Conservation (phyloP, 768 basidiomycete species). For the Cubamyces lactineus region DNA sequence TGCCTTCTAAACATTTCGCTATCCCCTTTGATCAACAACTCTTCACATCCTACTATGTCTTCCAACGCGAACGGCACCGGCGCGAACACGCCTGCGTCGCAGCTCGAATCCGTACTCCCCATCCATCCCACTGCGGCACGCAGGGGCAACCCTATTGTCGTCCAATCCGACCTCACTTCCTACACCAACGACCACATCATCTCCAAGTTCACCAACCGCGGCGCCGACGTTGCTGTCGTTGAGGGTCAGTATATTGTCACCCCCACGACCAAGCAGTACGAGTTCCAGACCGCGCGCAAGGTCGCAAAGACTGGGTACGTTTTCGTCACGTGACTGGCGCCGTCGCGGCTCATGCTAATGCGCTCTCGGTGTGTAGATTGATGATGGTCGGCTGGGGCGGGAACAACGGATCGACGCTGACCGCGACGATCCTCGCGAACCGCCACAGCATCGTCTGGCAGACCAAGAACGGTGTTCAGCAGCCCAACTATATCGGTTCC, state of each 20-base stretch:
- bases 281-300: slow-evolving; percentile 88
- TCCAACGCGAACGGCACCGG: slow-evolving; percentile 49
- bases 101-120: slow-evolving; percentile 67
- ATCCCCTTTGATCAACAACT: slow-evolving; percentile 25
- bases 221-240: slow-evolving; percentile 67
- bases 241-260: slow-evolving; percentile 79
- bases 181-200: slow-evolving; percentile 86
- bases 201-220: slow-evolving; percentile 80
- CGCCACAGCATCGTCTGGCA: slow-evolving; percentile 92
- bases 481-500: slow-evolving; percentile 98
- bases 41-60: slow-evolving; percentile 28
- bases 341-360: slow-evolving; percentile 2
- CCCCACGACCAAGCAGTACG: slow-evolving; percentile 78
- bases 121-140: slow-evolving; percentile 88
- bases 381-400: slow-evolving; percentile 98
- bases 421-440: slow-evolving; percentile 95
- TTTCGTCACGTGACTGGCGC: not conserved
- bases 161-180: slow-evolving; percentile 78
- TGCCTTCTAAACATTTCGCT: slow-evolving; percentile 32
- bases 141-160: slow-evolving; percentile 73
- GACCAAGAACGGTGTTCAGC: slow-evolving; percentile 89
- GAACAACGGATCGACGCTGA: slow-evolving; percentile 95
- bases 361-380: slow-evolving; percentile 53
- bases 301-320: slow-evolving; percentile 91
- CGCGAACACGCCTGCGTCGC: slow-evolving; percentile 71